Evolutionary conservation across 140 eudicot genomes (phyloP), one percentile per base, ranked within the genome.

Genomic region (Flaveria floridana): DNA sequence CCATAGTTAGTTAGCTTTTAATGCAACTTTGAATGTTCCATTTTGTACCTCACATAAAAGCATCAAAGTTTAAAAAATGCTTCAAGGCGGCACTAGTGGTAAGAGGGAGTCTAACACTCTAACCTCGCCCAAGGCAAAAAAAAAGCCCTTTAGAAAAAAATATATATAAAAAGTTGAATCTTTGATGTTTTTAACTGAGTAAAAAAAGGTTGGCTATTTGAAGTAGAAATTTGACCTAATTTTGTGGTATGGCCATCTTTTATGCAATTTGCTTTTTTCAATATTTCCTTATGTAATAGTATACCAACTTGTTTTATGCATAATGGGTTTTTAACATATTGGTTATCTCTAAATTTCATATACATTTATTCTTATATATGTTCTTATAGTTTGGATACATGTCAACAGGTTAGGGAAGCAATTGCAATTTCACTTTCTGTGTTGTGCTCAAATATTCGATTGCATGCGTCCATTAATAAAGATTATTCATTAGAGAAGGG

Each of bases 361-460:
- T 55, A 13, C 7, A 51, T 51, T 23, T 61, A 42, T 44, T 18
- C 23, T 61, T 73, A 52, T 52, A 3, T 55, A 23, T 50, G 30
- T 7, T 62, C 72, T 71, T 61, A 63, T 20, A 30, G 47, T 56
- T 56, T 7, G 21, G 46, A 7, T 80, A 34, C 19, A 80, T 72
- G 34, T 67, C n/a, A 67, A 77, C 85, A 94, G 99, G 99, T 94
- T 68, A 82, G 99, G 82, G 99, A 94, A 88, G 89, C 99, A 34
- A 86, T 94, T 70, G 99, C 96, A 63, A 88, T 88, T 78, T 71
- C 89, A 47, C 97, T 94, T 51, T 90, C 96, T 68, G 97, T 94
- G 16, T 15, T 94, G 79, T 94, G 99, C 84, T 94, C 99, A 79
- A 94, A 94, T 76, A 83, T 94, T 64, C 88, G 93, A 46, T 89